These are phyloP conservation scores for Bipolaris cookei DNA, from an alignment of 2,329 filamentous ascomycete species.

Conservation along the genomic window DNA sequence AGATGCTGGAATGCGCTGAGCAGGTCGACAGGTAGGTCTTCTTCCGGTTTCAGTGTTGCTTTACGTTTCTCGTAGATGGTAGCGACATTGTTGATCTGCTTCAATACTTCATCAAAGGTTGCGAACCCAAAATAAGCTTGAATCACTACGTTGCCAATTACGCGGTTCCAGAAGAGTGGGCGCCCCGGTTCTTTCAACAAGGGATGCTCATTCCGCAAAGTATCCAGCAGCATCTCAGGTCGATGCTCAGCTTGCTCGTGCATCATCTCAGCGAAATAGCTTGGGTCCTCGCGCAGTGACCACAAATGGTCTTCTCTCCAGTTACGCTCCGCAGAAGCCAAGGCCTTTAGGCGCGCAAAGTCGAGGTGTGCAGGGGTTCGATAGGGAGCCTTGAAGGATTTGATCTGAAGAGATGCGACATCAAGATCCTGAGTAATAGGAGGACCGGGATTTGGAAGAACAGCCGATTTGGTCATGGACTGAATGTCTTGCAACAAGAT, in stretches of 20 bases:
- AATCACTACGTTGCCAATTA: slow-evolving; percentile 7
- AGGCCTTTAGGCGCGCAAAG: slow-evolving; percentile 51
- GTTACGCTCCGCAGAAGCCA: slow-evolving; percentile 6
- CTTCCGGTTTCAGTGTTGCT: not conserved
- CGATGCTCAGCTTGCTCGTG: slow-evolving; percentile 57
- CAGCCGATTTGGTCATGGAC: not conserved
- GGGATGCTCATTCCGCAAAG: not conserved
- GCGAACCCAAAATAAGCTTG: slow-evolving; percentile 20
- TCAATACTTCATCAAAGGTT: slow-evolving; percentile 18
- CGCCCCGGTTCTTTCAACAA: slow-evolving; percentile 1
- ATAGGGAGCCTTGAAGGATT: slow-evolving; percentile 60
- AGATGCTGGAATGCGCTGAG: slow-evolving; percentile 21
- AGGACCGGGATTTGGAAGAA: slow-evolving; percentile 11
- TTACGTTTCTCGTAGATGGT: slow-evolving; percentile 8
- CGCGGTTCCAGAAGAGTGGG: slow-evolving; percentile 25
- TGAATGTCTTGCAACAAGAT: slow-evolving; percentile 57
- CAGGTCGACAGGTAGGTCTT: slow-evolving; percentile 19
- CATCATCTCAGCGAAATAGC: slow-evolving; percentile 60
- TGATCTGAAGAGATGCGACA: slow-evolving; percentile 38
- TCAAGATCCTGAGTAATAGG: slow-evolving; percentile 6
- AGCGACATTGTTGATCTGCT: slow-evolving; percentile 18
- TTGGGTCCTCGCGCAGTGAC: slow-evolving; percentile 64
- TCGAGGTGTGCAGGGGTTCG: slow-evolving; percentile 57
- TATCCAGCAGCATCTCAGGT: slow-evolving; percentile 20
- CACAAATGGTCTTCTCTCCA: slow-evolving; percentile 30